Conservation (phyloP, 305 asterid genomes). For the Fraxinus dipetala region DNA sequence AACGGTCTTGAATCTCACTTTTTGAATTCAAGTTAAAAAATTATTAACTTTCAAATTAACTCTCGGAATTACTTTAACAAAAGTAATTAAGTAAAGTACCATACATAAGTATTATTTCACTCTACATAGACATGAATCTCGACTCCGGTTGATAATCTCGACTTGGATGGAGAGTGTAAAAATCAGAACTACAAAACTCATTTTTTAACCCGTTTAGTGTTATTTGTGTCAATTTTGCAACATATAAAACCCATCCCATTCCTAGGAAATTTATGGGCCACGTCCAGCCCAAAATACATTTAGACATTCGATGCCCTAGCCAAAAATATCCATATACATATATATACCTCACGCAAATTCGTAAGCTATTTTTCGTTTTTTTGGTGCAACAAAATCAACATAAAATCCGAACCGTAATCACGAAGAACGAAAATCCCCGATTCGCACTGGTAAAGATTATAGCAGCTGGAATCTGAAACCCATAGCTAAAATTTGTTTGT, state of each 20-base stretch:
- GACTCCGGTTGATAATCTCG: not conserved
- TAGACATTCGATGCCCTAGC: not conserved
- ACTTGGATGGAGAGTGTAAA: not conserved
- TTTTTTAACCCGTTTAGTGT: not conserved
- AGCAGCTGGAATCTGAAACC: constrained; percentile 19
- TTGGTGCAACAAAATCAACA: not conserved
- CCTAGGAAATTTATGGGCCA: not conserved
- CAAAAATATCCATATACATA: not conserved
- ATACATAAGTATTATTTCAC: not conserved
- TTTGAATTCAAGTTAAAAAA: not conserved
- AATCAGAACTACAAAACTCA: not conserved
- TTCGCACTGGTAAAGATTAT: not conserved
- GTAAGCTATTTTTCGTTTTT: not conserved
- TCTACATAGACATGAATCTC: not conserved
- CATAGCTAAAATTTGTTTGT: constrained; percentile 35
- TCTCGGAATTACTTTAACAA: not conserved
- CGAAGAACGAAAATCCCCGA: not conserved
- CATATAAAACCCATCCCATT: not conserved
- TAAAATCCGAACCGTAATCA: not conserved
- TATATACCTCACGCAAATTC: not conserved
- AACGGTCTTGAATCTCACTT: not conserved
- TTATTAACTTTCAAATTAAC: not conserved
- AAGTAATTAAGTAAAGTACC: not conserved
- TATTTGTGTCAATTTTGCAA: not conserved
- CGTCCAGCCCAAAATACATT: not conserved